These are phyloP conservation scores for Pseudogymnoascus pannorum DNA, from an alignment of 2,329 filamentous ascomycete genomes.

Conservation along the genomic window DNA sequence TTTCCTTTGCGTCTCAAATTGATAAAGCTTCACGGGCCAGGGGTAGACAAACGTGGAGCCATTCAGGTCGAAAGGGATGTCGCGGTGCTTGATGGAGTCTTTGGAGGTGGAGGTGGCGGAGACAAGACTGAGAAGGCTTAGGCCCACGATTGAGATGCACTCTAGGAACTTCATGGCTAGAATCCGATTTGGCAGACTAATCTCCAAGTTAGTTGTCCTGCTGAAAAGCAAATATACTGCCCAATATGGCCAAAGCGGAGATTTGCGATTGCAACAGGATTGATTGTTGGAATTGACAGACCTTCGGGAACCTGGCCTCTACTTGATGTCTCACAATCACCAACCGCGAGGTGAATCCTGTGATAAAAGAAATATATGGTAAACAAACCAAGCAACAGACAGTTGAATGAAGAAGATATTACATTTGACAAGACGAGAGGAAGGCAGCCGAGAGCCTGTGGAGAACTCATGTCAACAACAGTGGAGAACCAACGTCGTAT, in stretches of 20 bases:
- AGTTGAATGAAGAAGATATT: neutral
- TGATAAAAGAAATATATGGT: neutral
- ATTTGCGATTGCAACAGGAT: neutral
- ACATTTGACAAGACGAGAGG: neutral
- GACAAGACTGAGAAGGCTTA: neutral
- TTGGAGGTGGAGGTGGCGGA: constrained; percentile 23
- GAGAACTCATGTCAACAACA: neutral
- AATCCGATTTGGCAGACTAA: neutral
- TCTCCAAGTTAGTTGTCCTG: neutral
- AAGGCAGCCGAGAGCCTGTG: neutral
- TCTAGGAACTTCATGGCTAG: neutral
- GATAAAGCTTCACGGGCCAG: constrained; percentile 42
- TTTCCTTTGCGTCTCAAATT: constrained; percentile 38
- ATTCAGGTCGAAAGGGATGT: neutral
- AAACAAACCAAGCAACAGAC: neutral
- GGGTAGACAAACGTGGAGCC: constrained; percentile 32
- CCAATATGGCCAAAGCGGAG: neutral
- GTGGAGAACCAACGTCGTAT: neutral
- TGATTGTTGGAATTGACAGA: neutral
- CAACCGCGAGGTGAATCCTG: neutral
- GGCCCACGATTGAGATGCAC: neutral
- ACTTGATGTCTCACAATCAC: neutral
- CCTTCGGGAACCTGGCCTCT: neutral
- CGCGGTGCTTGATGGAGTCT: neutral
- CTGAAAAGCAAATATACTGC: neutral